Base-by-base conservation (phyloP, 768 basidiomycete species). In the Boletellus ananiceps region DNA sequence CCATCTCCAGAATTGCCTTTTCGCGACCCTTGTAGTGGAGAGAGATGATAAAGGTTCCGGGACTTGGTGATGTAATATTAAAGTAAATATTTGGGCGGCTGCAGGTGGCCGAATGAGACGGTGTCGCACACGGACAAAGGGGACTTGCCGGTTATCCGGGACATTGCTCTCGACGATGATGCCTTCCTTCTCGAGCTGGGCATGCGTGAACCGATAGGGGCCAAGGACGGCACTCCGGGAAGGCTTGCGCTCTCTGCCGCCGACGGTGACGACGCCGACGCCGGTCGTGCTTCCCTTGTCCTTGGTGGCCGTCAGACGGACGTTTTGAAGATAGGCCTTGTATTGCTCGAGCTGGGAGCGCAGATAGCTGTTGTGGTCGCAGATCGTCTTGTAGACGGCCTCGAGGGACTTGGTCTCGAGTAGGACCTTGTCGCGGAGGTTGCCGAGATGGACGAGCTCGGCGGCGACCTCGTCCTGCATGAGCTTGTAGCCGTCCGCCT, bases 101-200 rank as follows among this genome's bases (percentile, higher is more conserved):
- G 58, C 5, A 49, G 44, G 41, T 29, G 16, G 37, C 40, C 41
- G 23, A 40, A 25, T 44, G 32, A 36, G 49, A 47, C 4, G 25
- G 38, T 5, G 15, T 12, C 25, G 21, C 9, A 32, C 18, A 15
- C 29, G 13, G 14, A 18, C 16, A 12, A 7, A 32, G 16, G 16
- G 3, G 16, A 47, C 86, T 61, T 51, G 90, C 94, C 95, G 78
- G 65, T 95, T 97, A 67, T 99, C 96, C 11, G 96, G 96, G 25
- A 99, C 96, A 68, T 98, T 98, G 65, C 94, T 97, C 69, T 98
- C 94, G 42, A 98, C 91, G 62, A 99, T 98, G 62, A 99, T 94
- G 12, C 94, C 94, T 71, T 98, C 96, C 71, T 97, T 98, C 76
- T 99, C 96, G 57, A 99, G 73, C 66, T 98, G 96, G 21, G 91